These are phyloP conservation scores for Diaporthe citrichinensis DNA, from an alignment of 2,329 filamentous ascomycete species.

Conservation along the genomic window DNA sequence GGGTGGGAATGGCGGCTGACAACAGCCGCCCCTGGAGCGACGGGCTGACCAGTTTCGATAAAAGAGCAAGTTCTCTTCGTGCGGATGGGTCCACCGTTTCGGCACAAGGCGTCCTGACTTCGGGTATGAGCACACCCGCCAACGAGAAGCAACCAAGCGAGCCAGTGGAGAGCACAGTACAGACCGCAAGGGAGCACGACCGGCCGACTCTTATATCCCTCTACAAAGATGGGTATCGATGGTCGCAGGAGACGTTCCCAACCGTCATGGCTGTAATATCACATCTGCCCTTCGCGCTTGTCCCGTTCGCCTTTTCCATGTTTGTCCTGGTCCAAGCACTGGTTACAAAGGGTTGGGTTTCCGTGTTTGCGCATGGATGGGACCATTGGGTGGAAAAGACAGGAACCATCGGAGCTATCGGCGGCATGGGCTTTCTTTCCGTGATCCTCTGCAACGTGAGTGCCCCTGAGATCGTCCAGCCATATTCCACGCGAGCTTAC, in stretches of 20 bases:
- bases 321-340: slow-evolving; percentile 81
- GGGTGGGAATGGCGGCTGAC: background rate
- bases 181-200: too few relatives aligned
- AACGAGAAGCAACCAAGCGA: background rate
- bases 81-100: background rate
- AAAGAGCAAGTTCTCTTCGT: too few relatives aligned
- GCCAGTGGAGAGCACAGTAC: background rate
- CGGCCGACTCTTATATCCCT: slow-evolving; percentile 2
- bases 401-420: slow-evolving; percentile 76
- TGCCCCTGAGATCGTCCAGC: slow-evolving; percentile 51
- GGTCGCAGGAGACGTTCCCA: slow-evolving; percentile 79
- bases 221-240: slow-evolving; percentile 48
- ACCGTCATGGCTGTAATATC: slow-evolving; percentile 75
- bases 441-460: slow-evolving; percentile 80
- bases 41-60: background rate
- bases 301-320: slow-evolving; percentile 82
- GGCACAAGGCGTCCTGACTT: background rate
- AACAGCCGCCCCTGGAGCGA: background rate
- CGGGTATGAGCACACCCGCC: background rate
- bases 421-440: slow-evolving; percentile 81
- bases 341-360: slow-evolving; percentile 81
- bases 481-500: slow-evolving; percentile 60
- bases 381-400: slow-evolving; percentile 80
- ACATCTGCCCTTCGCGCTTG: slow-evolving; percentile 76
- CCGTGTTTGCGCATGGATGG: slow-evolving; percentile 81